These are phyloP conservation scores for Solanum pimpinellifolium DNA, from an alignment of 257 asterid genomes.

Conservation along the genomic window DNA sequence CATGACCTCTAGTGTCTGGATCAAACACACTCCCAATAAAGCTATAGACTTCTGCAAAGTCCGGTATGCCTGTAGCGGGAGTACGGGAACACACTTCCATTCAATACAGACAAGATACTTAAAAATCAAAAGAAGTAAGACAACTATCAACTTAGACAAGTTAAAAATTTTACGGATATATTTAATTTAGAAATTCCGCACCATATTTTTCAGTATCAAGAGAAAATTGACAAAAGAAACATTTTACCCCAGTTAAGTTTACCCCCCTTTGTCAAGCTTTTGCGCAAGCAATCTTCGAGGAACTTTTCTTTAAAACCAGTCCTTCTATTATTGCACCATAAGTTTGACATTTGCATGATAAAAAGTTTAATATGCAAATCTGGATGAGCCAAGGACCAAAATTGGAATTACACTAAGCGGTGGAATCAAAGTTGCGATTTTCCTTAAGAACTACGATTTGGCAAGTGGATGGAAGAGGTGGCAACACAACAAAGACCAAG, in stretches of 20 bases:
- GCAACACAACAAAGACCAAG: not conserved
- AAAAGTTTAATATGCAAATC: not conserved
- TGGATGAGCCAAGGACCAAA: not conserved
- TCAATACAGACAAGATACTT: not conserved
- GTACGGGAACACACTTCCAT: not conserved
- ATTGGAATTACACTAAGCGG: not conserved
- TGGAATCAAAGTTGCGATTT: not conserved
- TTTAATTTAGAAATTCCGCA: not conserved
- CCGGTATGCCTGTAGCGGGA: slow-evolving; percentile 54
- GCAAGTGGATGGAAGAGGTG: not conserved
- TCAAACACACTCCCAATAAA: slow-evolving; percentile 95
- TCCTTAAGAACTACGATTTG: not conserved
- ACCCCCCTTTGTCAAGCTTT: not conserved
- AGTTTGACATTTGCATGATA: not conserved
- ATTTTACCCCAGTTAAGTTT: not conserved
- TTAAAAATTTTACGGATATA: not conserved
- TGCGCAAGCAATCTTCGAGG: not conserved
- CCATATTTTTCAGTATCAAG: not conserved
- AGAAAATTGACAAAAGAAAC: not conserved
- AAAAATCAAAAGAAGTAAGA: not conserved
- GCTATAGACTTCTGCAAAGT: slow-evolving; percentile 90
- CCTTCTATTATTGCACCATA: not conserved
- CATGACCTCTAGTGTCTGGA: slow-evolving; percentile 64
- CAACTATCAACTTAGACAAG: not conserved
- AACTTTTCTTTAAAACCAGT: not conserved